Conservation (phyloP, 192 early-diverging fungal genomes). For the Funneliformis mosseae region DNA sequence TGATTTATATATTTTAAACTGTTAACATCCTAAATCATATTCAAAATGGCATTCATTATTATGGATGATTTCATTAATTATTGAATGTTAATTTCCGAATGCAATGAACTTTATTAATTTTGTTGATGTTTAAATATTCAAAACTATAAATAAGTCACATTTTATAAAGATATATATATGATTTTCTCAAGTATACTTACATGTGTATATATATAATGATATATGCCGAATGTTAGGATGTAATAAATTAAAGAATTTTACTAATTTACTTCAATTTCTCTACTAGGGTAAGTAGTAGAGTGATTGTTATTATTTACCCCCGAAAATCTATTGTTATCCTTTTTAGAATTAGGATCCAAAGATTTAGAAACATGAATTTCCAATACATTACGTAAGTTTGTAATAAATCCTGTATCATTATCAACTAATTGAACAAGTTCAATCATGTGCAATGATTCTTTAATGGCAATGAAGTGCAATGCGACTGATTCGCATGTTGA, state of each 20-base stretch:
- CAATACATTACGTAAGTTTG: constrained; percentile 52
- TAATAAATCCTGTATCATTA: constrained; percentile 63
- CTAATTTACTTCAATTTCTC: neutral
- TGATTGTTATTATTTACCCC: neutral
- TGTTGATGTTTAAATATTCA: too few species aligned
- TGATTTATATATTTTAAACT: too few species aligned
- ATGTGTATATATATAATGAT: too few species aligned
- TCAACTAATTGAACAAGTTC: constrained; percentile 61
- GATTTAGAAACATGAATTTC: constrained; percentile 30
- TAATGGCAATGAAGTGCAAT: constrained; percentile 61
- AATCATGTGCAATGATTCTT: constrained; percentile 58
- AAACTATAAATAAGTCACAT: too few species aligned
- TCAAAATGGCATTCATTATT: too few species aligned
- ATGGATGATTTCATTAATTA: too few species aligned
- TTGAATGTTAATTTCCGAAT: too few species aligned
- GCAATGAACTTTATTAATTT: too few species aligned
- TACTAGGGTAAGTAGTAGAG: neutral
- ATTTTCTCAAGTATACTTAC: too few species aligned
- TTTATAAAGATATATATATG: too few species aligned
- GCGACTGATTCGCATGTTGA: constrained; percentile 59
- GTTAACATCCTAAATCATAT: too few species aligned
- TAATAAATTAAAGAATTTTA: neutral
- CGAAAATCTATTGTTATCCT: neutral
- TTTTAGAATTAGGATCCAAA: neutral
- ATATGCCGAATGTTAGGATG: neutral